These are phyloP conservation scores for Perkinsus chesapeaki DNA, from an alignment of 169 alveolate species.

Conservation along the genomic window DNA sequence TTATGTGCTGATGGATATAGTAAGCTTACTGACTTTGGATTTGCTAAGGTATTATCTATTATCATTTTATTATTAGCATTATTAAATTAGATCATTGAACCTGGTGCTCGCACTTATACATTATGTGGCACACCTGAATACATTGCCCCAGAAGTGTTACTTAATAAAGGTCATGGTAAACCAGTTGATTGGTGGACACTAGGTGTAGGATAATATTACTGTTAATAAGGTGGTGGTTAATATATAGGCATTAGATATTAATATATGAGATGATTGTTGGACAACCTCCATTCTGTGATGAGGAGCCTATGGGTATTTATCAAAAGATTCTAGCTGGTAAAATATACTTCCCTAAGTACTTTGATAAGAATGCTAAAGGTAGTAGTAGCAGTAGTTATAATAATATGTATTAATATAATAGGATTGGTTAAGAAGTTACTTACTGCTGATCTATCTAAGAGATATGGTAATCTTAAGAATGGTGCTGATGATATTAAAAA, in stretches of 20 bases:
- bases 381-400: conserved; percentile 22
- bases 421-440: conserved; percentile 80
- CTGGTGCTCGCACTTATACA: conserved; percentile 91
- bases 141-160: conserved; percentile 98
- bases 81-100: background rate
- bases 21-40: conserved; percentile 98
- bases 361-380: no score
- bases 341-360: conserved; percentile 82
- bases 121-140: conserved; percentile 99
- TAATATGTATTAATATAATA: background rate
- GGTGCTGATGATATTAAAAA: conserved; percentile 87
- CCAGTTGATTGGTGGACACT: conserved; percentile 98
- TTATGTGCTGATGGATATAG: conserved; percentile 93
- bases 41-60: conserved; percentile 86
- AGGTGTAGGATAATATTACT: conserved; percentile 60
- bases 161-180: conserved; percentile 86
- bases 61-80: background rate
- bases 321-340: conserved; percentile 91
- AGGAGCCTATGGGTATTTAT: conserved; percentile 93
- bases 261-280: conserved; percentile 97
- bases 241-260: conserved; percentile 41
- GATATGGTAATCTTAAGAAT: conserved; percentile 87
- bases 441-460: conserved; percentile 83
- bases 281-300: conserved; percentile 94
- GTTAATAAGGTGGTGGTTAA: background rate